Percentiles rank a stretch among this genome's conserved stretches.
Conservation (phyloP, 306 rosid species). For the Adenanthera pavonina region DNA sequence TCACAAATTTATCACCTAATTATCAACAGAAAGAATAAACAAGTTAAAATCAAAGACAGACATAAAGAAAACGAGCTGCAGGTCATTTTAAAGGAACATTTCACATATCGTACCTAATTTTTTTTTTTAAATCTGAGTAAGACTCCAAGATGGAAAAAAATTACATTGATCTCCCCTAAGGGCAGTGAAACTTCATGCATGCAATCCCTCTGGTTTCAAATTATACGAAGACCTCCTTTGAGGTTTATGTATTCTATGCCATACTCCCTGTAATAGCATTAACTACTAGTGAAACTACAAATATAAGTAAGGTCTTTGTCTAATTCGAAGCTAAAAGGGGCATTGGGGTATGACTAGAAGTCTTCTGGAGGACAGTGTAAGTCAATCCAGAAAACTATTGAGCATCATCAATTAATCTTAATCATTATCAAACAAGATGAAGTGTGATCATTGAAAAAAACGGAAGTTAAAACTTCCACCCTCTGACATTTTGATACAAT, state of each 20-base stretch:
- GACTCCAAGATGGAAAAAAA: not conserved
- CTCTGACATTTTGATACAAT: not conserved
- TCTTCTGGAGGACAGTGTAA: not conserved
- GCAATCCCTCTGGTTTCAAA: not conserved
- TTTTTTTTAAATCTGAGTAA: not conserved
- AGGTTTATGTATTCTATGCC: not conserved
- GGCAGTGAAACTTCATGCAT: not conserved
- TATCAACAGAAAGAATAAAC: not conserved
- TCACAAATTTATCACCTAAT: conserved; percentile 27
- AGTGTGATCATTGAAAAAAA: not conserved
- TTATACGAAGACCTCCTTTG: not conserved
- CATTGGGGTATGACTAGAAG: not conserved
- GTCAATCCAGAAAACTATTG: not conserved
- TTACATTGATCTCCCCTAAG: not conserved
- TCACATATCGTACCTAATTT: not conserved
- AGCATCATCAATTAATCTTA: not conserved
- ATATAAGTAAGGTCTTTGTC: not conserved
- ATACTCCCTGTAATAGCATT: not conserved
- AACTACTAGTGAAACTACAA: not conserved
- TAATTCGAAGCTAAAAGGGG: not conserved
- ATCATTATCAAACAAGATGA: not conserved
- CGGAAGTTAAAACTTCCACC: not conserved
- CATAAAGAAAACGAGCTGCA: not conserved
- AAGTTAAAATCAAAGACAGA: not conserved
- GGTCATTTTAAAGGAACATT: not conserved